Evolutionary conservation across 148 eudicot genomes (phyloP).

Genomic region (Camellia granthamiana): DNA sequence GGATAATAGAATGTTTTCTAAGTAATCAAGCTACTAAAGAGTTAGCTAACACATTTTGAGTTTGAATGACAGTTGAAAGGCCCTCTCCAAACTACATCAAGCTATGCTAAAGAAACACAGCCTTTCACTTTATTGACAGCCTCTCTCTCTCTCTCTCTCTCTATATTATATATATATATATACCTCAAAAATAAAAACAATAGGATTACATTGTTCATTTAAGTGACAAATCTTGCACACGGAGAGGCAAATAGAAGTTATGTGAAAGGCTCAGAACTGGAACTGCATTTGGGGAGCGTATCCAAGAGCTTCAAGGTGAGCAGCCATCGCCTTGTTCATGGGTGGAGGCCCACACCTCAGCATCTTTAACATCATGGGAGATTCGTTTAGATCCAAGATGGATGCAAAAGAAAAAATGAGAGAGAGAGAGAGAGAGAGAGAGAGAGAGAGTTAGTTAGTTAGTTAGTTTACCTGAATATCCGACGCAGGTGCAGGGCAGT

Average conservation of each 20-base stretch:
- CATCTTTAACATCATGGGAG: constrained; percentile 27
- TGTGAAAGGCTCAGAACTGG: constrained; percentile 38
- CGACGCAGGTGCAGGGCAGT: constrained; percentile 55
- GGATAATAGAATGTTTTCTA: not conserved
- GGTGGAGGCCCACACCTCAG: constrained; percentile 69
- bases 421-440: too few species aligned
- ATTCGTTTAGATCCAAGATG: not conserved
- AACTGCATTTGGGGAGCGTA: constrained; percentile 59
- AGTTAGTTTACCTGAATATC: constrained; percentile 39
- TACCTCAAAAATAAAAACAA: not conserved
- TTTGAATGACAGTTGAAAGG: not conserved
- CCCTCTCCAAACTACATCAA: constrained; percentile 5
- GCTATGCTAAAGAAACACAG: not conserved
- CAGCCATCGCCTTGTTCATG: constrained; percentile 74
- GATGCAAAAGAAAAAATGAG: too few species aligned
- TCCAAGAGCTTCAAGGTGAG: constrained; percentile 57
- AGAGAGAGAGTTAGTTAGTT: not conserved
- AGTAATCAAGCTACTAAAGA: not conserved
- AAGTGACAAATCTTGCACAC: not conserved
- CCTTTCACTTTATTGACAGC: not conserved
- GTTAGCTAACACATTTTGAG: not conserved
- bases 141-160: too few species aligned
- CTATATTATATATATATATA: not conserved
- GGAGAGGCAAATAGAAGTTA: not conserved
- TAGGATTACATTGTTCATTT: not conserved